Evolutionary conservation across 83 land plant genomes (phyloP), one percentile per base, ranked within the genome.

Genomic region (Thuja plicata): DNA sequence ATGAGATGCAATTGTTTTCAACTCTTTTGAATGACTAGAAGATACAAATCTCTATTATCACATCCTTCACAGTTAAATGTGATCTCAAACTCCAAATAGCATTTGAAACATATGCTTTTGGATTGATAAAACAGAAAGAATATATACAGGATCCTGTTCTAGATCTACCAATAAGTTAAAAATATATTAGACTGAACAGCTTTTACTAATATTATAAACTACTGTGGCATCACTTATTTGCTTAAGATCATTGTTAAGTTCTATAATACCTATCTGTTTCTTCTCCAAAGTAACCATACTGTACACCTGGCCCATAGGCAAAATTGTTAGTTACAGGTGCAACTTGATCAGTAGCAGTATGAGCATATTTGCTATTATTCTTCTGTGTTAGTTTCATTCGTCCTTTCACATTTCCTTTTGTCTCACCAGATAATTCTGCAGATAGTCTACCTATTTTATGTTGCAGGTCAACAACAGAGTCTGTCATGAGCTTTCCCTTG

Each of bases 391-490:
- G 40, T 87, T 92, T 97, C 78, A 89, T 19, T 87, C 95, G 90
- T 15, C 94, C 94, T 78, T 94, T 96, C 19, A 81, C 84, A 45
- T 76, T 41, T 19, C 90, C 90, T 87, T 95, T 95, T 71, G 86
- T 90, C 12, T 93, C 98, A 1, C 57, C 30, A 11, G 91, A 86
- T 89, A 88, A 86, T 77, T 93, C 94, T 32, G 96, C 95, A 71
- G 94, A 90, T 5, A 97, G 93, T 76, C 94, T 95, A 17, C 94
- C 97, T 93, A 95, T 94, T 89, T 97, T 96, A 89, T 95, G 93
- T 91, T 97, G 99, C 89, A 97, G 89, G 85, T 96, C 96, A 38
- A 92, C 89, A 70, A 95, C 93, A 57, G 95, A 87, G 84, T 95
- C 97, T 74, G 71, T 89, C 76, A 89, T 74, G 87, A 87, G 45